Evolutionary conservation across 2,329 filamentous ascomycete species (phyloP).

Genomic region (Ilyonectria robusta): DNA sequence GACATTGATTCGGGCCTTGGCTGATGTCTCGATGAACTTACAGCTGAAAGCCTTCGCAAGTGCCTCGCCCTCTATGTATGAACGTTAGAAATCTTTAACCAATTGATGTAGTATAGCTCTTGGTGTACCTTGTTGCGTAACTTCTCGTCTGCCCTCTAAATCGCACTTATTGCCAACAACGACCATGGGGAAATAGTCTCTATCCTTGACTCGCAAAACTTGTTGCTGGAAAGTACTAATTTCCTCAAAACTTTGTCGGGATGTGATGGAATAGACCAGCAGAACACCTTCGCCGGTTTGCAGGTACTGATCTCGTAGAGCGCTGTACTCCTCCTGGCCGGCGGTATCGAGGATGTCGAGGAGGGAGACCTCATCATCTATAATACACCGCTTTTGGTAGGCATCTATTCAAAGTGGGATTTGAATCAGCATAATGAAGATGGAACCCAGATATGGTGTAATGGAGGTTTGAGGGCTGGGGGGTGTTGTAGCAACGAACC

Average conservation of each 20-base stretch:
- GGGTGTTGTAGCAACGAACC: conserved; percentile 68
- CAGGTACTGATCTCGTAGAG: conserved; percentile 99
- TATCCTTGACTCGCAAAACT: conserved; percentile 98
- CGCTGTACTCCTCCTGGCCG: conserved; percentile 98
- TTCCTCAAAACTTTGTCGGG: conserved; percentile 97
- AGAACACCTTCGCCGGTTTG: conserved; percentile 97
- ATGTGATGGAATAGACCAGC: conserved; percentile 98
- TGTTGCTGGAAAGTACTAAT: conserved; percentile 99
- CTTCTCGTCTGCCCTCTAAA: conserved; percentile 92
- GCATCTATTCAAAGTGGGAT: conserved; percentile 75
- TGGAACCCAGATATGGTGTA: background rate
- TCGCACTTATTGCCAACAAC: conserved; percentile 99
- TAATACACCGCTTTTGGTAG: conserved; percentile 99
- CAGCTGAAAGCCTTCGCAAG: conserved; percentile 90
- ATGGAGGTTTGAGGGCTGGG: background rate
- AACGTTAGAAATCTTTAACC: conserved; percentile 30
- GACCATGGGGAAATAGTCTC: conserved; percentile 99
- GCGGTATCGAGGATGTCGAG: conserved; percentile 98
- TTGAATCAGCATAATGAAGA: conserved; percentile 2
- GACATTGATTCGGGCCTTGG: conserved; percentile 97
- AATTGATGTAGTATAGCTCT: background rate
- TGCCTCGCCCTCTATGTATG: conserved; percentile 82
- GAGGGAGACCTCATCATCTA: conserved; percentile 97
- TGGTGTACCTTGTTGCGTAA: conserved; percentile 88
- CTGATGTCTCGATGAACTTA: conserved; percentile 99